These are phyloP conservation scores for Fusarium newnesense DNA, from an alignment of 2,329 filamentous ascomycete genomes.

Conservation along the genomic window DNA sequence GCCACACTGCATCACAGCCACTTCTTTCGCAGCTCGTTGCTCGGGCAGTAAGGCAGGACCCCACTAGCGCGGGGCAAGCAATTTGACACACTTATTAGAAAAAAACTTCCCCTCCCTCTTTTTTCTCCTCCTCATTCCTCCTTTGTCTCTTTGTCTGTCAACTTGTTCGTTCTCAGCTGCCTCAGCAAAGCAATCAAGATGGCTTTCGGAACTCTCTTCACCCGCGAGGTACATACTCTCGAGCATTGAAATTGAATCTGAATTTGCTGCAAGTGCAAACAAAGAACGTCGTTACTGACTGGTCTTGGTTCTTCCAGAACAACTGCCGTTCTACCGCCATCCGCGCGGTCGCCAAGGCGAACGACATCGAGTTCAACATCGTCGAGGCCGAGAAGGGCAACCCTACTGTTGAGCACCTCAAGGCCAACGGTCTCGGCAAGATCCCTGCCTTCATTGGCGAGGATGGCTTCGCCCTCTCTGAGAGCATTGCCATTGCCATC, in stretches of 20 bases:
- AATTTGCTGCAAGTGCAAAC: slow-evolving; percentile 21
- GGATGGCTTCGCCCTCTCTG: slow-evolving; percentile 89
- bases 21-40: slow-evolving; percentile 38
- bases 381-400: slow-evolving; percentile 76
- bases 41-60: slow-evolving; percentile 42
- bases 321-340: slow-evolving; percentile 92
- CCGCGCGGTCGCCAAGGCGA: slow-evolving; percentile 95
- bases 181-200: slow-evolving; percentile 67
- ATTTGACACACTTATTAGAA: slow-evolving; percentile 43
- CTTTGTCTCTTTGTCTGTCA: slow-evolving; percentile 37
- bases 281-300: slow-evolving; percentile 49
- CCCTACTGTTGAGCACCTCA: slow-evolving; percentile 79
- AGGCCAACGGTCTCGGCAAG: slow-evolving; percentile 89
- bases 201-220: slow-evolving; percentile 98
- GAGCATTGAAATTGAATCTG: slow-evolving; percentile 30
- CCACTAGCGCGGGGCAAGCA: slow-evolving; percentile 50
- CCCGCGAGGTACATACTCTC: slow-evolving; percentile 71
- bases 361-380: slow-evolving; percentile 90
- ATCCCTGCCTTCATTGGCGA: slow-evolving; percentile 91
- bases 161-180: slow-evolving; percentile 45
- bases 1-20: slow-evolving; percentile 30
- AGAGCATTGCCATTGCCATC: slow-evolving; percentile 95
- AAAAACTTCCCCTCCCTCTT: slow-evolving; percentile 48
- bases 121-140: slow-evolving; percentile 41
- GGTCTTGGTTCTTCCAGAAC: slow-evolving; percentile 63